A percentile compares a stretch with the other conserved stretches of the same genome.
Conservation (phyloP, 1,139 yeast species). For the Kodamaea suecica region DNA sequence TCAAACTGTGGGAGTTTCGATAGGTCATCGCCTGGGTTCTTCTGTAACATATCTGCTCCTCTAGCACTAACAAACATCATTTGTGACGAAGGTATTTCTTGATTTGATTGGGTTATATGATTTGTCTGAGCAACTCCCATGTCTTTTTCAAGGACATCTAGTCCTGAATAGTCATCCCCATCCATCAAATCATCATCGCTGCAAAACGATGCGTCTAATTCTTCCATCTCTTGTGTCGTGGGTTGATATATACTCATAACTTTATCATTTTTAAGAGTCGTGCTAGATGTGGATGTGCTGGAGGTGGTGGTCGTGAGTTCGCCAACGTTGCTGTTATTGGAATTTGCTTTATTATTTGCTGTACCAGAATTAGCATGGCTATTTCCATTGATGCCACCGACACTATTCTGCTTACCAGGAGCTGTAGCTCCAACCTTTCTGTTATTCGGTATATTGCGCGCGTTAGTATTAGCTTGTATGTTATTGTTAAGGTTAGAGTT, state of each 20-base stretch:
- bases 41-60: constrained; percentile 51
- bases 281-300: not conserved
- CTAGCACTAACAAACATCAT: constrained; percentile 55
- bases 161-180: constrained; percentile 8
- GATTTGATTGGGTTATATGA: constrained; percentile 1
- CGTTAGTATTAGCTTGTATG: not conserved
- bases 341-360: not conserved
- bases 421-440: too few species aligned
- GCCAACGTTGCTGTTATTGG: constrained; percentile 1
- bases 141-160: not conserved
- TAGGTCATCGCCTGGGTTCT: constrained; percentile 34
- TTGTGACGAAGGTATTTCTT: constrained; percentile 7
- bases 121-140: not conserved
- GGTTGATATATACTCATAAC: constrained; percentile 13
- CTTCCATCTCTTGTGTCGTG: constrained; percentile 28
- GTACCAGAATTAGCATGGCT: not conserved
- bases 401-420: too few species aligned
- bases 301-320: not conserved
- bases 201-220: constrained; percentile 65
- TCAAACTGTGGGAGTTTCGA: constrained; percentile 42
- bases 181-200: constrained; percentile 52
- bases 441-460: too few species aligned
- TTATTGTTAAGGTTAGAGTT: not conserved
- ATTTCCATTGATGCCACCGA: too few species aligned
- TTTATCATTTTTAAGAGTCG: not conserved